Evolutionary conservation across 805 yeast species (phyloP), one percentile per base, ranked within the genome.

Genomic region (Huiozyma naganishii): DNA sequence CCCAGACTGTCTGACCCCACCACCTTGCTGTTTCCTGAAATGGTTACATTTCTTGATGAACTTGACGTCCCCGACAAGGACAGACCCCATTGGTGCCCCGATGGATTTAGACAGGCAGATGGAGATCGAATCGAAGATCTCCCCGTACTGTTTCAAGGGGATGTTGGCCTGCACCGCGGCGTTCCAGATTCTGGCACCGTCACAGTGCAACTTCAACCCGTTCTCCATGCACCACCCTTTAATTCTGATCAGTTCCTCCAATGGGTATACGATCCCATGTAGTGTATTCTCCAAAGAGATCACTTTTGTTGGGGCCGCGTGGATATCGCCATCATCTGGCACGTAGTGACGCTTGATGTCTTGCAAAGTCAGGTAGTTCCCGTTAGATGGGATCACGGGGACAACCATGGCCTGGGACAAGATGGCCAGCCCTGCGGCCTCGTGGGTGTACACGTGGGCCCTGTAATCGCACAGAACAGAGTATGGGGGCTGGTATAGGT

Each of bases 111-210:
- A 86, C 41, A 89, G 65, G 63, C 97, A 89, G 41, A 89, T 72
- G 11, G 95, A 85, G 40, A 89, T 84, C n/a, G 92, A 79, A 64
- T 88, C 97, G 59, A 88, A 88, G 48, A 78, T 67, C 48, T 73
- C 69, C 52, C 94, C 83, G 62, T 80, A 87, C 54, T 85, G 85
- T 13, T 62, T 65, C 48, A 88, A 64, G 12, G 86, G 66, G 33
- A 83, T 69, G 27, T 83, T 87, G 27, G 58, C 38, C 28, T 74
- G 89, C 9, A 74, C 83, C 36, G 79, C 69, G n/a, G 96, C 96
- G 61, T 84, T 85, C 89, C 94, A 88, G 41, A 89, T 66, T 54
- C 97, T 74, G n/a, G 97, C 97, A 49, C 97, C 97, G 61, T 89
- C 97, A 54, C 88, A 76, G 57, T 90, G 97, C 52, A 88, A 62